Base-by-base conservation (phyloP, 345 rosid species). In the Populus ilicifolia region DNA sequence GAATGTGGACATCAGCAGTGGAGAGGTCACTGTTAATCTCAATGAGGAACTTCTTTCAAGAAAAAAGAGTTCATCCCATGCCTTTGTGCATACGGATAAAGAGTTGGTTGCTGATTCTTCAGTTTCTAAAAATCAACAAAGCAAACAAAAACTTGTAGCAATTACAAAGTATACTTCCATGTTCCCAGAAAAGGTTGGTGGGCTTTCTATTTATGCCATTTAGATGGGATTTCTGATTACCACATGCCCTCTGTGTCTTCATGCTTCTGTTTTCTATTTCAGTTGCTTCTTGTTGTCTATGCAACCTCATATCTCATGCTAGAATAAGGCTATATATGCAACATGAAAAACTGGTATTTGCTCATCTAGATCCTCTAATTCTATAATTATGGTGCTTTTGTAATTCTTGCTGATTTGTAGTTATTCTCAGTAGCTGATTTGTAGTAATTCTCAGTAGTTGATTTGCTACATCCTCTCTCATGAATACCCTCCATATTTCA, bases 101-200 rank as follows among this genome's bases (percentile, higher is more conserved):
- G 82, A 61, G 46, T 72, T 79, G 72, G 65, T 79, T 78, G 75
- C 72, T 76, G 85, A 81, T 79, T 70, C 87, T 70, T 72, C 69
- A 63, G 81, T 80, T 70, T 80, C 82, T 79, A 77, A 86, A 77
- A 88, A 78, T 83, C 83, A 86, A 73, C 84, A 44, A 12, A 88
- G 82, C 80, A 86, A 88, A 77, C 80, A 88, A 41, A 81, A 84
- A 38, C 75, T 88, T 73, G 88, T 72, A 67, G 82, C 88, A 50
- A 87, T 96, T 75, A 78, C 88, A 25, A 92, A 93, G 80, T 86
- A 78, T 85, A 81, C 87, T 85, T 80, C 82, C 48, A 81, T 89
- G 83, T 85, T 96, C 83, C 99, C 99, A 35, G 97, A 94, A 79
- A 91, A 88, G 99, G 99, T 91, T 61, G 80, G 94, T 82, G 77